Conservation (phyloP, 805 yeast species). For the Middelhovenomyces tepae region DNA sequence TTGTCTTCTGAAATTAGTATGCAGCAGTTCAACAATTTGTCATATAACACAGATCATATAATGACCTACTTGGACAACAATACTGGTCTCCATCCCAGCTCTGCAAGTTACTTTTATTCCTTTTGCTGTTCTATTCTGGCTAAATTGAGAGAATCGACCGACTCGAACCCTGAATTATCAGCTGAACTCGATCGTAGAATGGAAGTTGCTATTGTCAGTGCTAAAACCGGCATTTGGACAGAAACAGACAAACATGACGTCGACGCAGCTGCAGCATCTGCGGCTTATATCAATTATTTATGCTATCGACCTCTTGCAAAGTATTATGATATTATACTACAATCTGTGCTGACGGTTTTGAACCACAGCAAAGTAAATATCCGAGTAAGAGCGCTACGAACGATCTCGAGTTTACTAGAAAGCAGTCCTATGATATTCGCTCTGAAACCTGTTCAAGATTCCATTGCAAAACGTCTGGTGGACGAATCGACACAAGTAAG, state of each 20-base stretch:
- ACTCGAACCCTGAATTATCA: slow-evolving; percentile 3
- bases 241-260: slow-evolving; percentile 2
- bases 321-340: slow-evolving; percentile 44
- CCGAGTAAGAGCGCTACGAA: slow-evolving; percentile 57
- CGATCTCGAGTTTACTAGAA: slow-evolving; percentile 46
- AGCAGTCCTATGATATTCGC: slow-evolving; percentile 44
- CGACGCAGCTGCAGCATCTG: slow-evolving; percentile 2
- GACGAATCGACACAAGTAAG: slow-evolving; percentile 66
- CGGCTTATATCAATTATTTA: slow-evolving; percentile 9
- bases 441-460: slow-evolving; percentile 40
- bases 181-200: slow-evolving; percentile 1
- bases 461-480: slow-evolving; percentile 42
- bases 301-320: slow-evolving; percentile 13
- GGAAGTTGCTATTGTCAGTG: slow-evolving; percentile 3
- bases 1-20: slow-evolving; percentile 8
- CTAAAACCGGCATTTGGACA: slow-evolving; percentile 3
- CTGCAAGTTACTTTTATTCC: background rate
- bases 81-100: slow-evolving; percentile 3
- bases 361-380: slow-evolving; percentile 43
- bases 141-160: slow-evolving; percentile 1
- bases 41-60: slow-evolving; percentile 7
- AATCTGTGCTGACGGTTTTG: slow-evolving; percentile 39
- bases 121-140: background rate
- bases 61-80: slow-evolving; percentile 14
- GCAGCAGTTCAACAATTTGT: slow-evolving; percentile 7